Conservation (phyloP, 1,139 yeast species). For the Yamadazyma pseudoaaseri region DNA sequence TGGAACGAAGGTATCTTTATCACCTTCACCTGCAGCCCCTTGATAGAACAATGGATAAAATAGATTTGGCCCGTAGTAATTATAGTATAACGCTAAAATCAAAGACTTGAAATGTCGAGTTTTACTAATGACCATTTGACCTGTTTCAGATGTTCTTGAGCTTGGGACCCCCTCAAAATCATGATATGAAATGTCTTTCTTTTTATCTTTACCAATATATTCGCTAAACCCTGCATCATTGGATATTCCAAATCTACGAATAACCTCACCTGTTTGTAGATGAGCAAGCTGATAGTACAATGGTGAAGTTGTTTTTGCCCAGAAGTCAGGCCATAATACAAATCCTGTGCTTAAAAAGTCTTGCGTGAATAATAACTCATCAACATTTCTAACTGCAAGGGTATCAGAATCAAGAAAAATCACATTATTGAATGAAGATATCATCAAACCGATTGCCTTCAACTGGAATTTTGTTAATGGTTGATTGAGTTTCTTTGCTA, state of each 20-base stretch:
- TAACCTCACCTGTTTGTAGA: constrained; percentile 27
- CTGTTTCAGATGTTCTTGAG: constrained; percentile 31
- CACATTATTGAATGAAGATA: constrained; percentile 34
- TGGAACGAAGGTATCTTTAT: constrained; percentile 37
- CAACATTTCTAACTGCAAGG: constrained; percentile 33
- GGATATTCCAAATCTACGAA: constrained; percentile 28
- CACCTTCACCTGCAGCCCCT: constrained; percentile 10
- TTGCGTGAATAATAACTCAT: constrained; percentile 23
- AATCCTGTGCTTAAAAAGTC: constrained; percentile 29
- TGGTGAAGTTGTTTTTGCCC: constrained; percentile 38
- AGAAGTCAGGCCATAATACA: constrained; percentile 40
- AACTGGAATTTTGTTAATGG: constrained; percentile 23
- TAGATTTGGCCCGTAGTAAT: constrained; percentile 21
- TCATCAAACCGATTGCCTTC: constrained; percentile 32
- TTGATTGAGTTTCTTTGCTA: constrained; percentile 6
- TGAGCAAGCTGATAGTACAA: constrained; percentile 34
- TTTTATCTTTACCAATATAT: constrained; percentile 19
- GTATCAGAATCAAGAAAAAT: constrained; percentile 37
- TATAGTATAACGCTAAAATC: constrained; percentile 33
- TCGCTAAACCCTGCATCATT: constrained; percentile 25
- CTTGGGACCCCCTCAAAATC: constrained; percentile 34
- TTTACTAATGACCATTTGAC: constrained; percentile 37
- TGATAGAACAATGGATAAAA: constrained; percentile 10
- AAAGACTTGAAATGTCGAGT: constrained; percentile 28
- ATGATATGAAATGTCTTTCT: constrained; percentile 25